Evolutionary conservation across 179 eudicot genomes (phyloP).

Genomic region (Patellifolia procumbens): DNA sequence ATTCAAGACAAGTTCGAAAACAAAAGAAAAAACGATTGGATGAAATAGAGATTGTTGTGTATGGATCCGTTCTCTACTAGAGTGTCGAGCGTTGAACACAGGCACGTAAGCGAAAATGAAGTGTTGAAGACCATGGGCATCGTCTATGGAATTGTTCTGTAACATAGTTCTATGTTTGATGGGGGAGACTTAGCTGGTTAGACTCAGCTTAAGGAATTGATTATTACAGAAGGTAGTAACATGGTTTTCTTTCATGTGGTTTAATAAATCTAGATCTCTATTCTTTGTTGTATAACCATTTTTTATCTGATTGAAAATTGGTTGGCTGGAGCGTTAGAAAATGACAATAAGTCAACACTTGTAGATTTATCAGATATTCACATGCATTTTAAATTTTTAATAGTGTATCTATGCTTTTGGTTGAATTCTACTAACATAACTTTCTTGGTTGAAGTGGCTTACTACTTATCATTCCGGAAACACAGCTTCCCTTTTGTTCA

Average conservation of each 20-base stretch:
- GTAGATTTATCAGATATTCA: slow-evolving; percentile 16
- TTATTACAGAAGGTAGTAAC: background rate
- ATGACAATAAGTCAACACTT: background rate
- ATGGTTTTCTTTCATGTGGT: slow-evolving; percentile 5
- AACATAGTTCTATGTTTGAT: no score
- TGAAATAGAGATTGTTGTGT: no score
- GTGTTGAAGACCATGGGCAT: no score
- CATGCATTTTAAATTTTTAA: slow-evolving; percentile 10
- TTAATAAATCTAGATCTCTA: slow-evolving; percentile 14
- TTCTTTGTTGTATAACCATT: background rate
- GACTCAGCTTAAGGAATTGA: background rate
- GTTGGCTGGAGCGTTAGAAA: slow-evolving; percentile 3
- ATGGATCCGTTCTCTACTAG: no score
- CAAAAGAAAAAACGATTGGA: no score
- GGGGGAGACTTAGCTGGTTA: no score
- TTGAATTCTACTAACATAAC: slow-evolving; percentile 3
- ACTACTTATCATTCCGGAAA: no score
- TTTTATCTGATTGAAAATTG: background rate
- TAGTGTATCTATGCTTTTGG: background rate
- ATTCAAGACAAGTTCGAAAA: no score
- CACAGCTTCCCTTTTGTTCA: no score
- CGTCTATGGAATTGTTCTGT: no score
- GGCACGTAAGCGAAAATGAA: no score
- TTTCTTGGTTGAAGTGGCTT: background rate
- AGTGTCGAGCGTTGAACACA: background rate